These are phyloP conservation scores for Aspergillus quadrilineatus DNA, from an alignment of 2,329 filamentous ascomycete species.

Conservation along the genomic window DNA sequence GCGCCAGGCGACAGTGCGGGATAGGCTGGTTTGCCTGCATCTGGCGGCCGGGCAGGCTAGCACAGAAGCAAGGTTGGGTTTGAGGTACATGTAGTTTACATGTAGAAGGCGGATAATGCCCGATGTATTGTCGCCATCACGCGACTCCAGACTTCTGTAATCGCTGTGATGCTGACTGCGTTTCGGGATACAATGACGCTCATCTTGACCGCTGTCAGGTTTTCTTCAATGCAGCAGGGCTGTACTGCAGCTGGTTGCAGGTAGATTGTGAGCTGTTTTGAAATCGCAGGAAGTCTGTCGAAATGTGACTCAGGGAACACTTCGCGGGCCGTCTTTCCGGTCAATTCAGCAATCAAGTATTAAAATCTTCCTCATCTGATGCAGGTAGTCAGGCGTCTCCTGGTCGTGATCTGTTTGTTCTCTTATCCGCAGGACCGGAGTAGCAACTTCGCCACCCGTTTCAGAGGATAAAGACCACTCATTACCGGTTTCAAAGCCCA, in stretches of 20 bases:
- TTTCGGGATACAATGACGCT: neutral
- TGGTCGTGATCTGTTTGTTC: no score
- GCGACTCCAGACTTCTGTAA: slow-evolving; percentile 19
- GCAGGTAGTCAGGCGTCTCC: no score
- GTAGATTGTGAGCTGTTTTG: neutral
- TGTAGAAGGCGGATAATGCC: slow-evolving; percentile 26
- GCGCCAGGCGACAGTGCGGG: slow-evolving; percentile 15
- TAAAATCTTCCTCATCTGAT: no score
- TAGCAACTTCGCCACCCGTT: no score
- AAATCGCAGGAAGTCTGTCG: neutral
- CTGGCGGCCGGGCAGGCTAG: neutral
- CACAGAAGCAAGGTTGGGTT: slow-evolving; percentile 25
- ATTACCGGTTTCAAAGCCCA: no score
- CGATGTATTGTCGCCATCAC: slow-evolving; percentile 28
- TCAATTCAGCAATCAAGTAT: neutral
- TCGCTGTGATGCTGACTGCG: slow-evolving; percentile 11
- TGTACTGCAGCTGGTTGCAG: neutral
- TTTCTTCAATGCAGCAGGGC: neutral
- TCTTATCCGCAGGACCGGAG: no score
- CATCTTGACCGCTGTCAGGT: neutral
- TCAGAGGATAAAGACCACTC: no score
- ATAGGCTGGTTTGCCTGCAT: slow-evolving; percentile 6
- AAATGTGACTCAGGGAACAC: neutral
- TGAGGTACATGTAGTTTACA: slow-evolving; percentile 19
- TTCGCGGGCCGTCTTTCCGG: neutral